phyloP scores from a whole-genome alignment of 208 protist genomes.

The Vickermania ingenoplastis region DNA sequence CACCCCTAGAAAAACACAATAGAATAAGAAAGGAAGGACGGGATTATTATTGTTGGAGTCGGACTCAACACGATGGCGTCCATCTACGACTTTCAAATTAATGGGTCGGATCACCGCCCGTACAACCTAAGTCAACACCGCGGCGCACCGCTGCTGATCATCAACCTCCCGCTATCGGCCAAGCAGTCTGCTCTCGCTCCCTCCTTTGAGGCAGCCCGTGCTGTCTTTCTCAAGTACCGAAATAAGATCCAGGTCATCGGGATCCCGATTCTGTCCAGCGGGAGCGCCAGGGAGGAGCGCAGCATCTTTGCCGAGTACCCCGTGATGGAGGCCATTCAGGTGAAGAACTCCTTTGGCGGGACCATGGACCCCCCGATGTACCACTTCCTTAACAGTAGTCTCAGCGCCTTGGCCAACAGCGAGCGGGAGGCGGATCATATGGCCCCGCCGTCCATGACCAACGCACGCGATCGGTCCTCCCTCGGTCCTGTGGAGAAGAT shows the following conservation, averaged over 20 bases:
- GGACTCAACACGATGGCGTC: neutral
- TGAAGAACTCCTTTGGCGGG: neutral
- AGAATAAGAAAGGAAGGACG: too few species aligned
- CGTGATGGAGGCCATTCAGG: neutral
- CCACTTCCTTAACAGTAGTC: neutral
- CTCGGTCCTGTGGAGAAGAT: neutral
- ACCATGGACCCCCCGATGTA: neutral
- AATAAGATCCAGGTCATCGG: neutral
- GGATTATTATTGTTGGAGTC: too few species aligned
- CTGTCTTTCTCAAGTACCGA: neutral
- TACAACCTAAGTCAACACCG: conserved; percentile 26
- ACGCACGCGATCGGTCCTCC: neutral
- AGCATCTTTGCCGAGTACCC: conserved; percentile 1
- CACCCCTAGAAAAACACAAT: too few species aligned
- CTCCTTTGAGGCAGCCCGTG: neutral
- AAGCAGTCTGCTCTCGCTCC: neutral
- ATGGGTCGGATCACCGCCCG: conserved; percentile 12
- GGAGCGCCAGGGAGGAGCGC: neutral
- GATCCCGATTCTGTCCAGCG: neutral
- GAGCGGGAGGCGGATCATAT: neutral
- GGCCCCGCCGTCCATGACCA: neutral
- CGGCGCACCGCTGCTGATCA: conserved; percentile 20
- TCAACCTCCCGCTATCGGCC: conserved; percentile 10
- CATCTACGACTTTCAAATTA: conserved; percentile 23
- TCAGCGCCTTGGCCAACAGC: neutral